Percentiles rank a stretch among this genome's conserved stretches.
Conservation (phyloP, 2,329 filamentous ascomycete species). For the Colletotrichum eremochloae region DNA sequence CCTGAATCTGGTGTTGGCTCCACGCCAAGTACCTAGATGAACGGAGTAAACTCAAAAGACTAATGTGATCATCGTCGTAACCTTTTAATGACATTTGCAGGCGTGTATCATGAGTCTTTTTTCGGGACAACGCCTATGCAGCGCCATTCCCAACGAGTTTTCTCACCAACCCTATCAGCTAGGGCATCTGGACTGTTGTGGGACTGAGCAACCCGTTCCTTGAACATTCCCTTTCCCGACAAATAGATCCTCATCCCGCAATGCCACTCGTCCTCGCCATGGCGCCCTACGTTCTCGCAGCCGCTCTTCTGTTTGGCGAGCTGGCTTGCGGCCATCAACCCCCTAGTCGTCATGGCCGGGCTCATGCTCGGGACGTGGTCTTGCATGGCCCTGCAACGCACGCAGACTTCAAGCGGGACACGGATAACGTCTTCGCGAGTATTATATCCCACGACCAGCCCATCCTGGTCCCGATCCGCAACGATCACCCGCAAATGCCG, state of each 20-base stretch:
- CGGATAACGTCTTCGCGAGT: constrained; percentile 17
- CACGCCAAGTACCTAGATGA: not conserved
- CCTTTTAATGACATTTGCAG: not conserved
- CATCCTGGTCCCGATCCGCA: constrained; percentile 17
- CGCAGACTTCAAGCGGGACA: not conserved
- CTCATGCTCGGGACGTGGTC: too few species aligned
- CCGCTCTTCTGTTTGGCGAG: not conserved
- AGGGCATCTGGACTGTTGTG: not conserved
- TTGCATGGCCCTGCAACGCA: not conserved
- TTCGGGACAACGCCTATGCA: not conserved
- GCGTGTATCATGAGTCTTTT: not conserved
- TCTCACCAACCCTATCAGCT: too few species aligned
- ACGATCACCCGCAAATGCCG: constrained; percentile 33
- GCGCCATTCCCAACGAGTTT: too few species aligned
- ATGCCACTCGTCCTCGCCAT: not conserved
- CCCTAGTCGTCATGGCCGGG: not conserved
- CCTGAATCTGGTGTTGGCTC: not conserved
- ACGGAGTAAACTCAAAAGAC: not conserved
- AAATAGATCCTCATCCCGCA: too few species aligned
- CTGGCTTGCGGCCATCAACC: not conserved
- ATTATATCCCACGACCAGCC: constrained; percentile 27
- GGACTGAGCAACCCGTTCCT: not conserved
- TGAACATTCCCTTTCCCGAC: not conserved
- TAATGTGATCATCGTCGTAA: not conserved
- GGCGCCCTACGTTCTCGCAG: not conserved